Base-by-base conservation (phyloP, 257 asterid species). In the Rehmannia glutinosa region DNA sequence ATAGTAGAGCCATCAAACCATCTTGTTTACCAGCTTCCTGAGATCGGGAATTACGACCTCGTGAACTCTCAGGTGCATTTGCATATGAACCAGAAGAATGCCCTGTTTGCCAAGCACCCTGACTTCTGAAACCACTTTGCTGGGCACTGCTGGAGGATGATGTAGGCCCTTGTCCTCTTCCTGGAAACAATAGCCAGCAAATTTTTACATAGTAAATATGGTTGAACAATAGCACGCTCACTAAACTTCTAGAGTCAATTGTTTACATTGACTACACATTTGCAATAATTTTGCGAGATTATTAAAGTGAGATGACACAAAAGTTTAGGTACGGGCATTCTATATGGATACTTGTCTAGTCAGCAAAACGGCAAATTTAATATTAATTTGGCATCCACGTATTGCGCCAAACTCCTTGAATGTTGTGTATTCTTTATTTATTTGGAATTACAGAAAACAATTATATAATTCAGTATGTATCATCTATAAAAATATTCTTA, bases 111-210 rank as follows among this genome's bases (percentile, higher is more conserved):
- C 93, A 64, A 80, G 83, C 71, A 77, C 76, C 76, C 68, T 80
- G 88, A 45, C 80, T 74, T 71, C 92, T 77, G 64, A 83, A 68
- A 78, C 71, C 82, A 81, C 83, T 77, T 73, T 73, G 91, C 62
- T 77, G 96, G 68, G 75, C 80, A 71, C 74, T 77, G 80, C 75
- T 63, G 62, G 82, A 71, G 23, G 91, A 69, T 65, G 88, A n/a
- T 62, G 89, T 62, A 16, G 80, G 71, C 41, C 87, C 95, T 62
- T 73, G 89, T 76, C 89, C 95, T 78, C 97, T 83, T 62, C 89
- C 98, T 91, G 84, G 32, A 35, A 77, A 74, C 49, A 72, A 35
- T 20, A 39, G 46, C 64, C 55, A 30, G 65, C 23, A 45, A 52
- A 72, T 45, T 45, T 42, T 75, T 35, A 61, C 51, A 33, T 12